A percentile compares a stretch with the other conserved stretches of the same genome.
Evolutionary conservation across 106 monocot species (phyloP).

Genomic region (Gastrodia elata): DNA sequence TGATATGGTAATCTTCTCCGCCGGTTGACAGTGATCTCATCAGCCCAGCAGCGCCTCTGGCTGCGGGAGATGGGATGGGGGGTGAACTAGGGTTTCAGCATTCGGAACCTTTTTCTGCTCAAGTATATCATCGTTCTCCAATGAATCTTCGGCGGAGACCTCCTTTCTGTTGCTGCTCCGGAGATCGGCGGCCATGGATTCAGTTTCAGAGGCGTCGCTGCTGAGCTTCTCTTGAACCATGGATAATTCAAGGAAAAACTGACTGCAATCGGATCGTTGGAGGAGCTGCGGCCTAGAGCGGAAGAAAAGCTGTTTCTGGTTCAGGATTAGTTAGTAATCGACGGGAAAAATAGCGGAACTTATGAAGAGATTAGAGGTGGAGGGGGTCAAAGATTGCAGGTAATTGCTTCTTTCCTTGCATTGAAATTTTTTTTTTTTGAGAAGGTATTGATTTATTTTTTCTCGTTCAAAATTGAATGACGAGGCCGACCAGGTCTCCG

Average conservation of each 20-base stretch:
- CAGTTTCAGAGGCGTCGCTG: conserved; percentile 9
- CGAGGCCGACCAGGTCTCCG: background rate
- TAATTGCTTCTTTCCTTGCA: conserved; percentile 3
- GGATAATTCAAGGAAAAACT: background rate
- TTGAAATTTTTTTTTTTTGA: too few relatives aligned
- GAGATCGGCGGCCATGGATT: background rate
- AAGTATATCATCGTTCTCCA: background rate
- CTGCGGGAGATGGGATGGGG: conserved; percentile 56
- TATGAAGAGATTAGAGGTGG: background rate
- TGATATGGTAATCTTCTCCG: conserved; percentile 14
- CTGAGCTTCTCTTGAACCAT: conserved; percentile 20
- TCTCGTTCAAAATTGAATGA: background rate
- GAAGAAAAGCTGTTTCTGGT: background rate
- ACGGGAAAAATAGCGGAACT: background rate
- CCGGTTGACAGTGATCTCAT: conserved; percentile 13
- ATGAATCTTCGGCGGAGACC: background rate
- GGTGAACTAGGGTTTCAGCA: conserved; percentile 14
- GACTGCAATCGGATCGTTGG: background rate
- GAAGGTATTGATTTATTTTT: too few relatives aligned
- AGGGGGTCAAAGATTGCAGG: conserved; percentile 5
- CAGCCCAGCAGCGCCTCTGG: conserved; percentile 70
- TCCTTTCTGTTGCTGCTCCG: background rate
- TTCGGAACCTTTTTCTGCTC: background rate
- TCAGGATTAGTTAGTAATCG: background rate
- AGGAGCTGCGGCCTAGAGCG: background rate